Percentiles rank a stretch among this genome's conserved stretches.
Conservation (phyloP, 495 filamentous ascomycete species). For the Aspergillus sclerotiicarbonarius region DNA sequence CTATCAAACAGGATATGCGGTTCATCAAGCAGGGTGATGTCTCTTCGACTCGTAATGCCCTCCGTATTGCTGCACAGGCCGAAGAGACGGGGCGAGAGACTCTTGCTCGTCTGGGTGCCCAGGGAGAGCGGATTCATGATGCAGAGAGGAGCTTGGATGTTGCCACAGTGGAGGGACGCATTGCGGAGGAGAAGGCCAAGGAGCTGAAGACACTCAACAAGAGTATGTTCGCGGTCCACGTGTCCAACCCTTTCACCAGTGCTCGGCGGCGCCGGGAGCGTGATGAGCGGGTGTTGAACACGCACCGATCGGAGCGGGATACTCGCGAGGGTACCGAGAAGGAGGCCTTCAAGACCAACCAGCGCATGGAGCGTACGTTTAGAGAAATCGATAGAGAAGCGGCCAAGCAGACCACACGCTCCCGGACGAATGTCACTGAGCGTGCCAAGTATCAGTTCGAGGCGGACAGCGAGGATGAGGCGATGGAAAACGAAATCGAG, state of each 20-base stretch:
- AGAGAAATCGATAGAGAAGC: conserved; percentile 48
- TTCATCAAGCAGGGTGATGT: conserved; percentile 76
- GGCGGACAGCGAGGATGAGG: conserved; percentile 72
- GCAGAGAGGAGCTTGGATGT: conserved; percentile 73
- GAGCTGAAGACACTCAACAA: conserved; percentile 76
- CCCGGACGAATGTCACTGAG: conserved; percentile 60
- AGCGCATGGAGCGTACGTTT: conserved; percentile 61
- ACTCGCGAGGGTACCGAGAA: conserved; percentile 63
- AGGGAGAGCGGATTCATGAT: conserved; percentile 76
- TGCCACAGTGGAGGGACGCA: conserved; percentile 61
- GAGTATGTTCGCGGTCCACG: conserved; percentile 80
- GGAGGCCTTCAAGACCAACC: conserved; percentile 56
- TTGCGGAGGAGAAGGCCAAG: conserved; percentile 71
- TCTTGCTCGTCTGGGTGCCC: conserved; percentile 65
- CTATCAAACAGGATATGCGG: conserved; percentile 70
- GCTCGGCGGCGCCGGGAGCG: conserved; percentile 54
- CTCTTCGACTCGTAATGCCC: conserved; percentile 65
- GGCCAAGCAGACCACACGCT: conserved; percentile 30
- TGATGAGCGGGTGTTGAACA: conserved; percentile 60
- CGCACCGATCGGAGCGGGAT: conserved; percentile 65
- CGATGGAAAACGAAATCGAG: conserved; percentile 73
- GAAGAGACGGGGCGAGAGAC: conserved; percentile 70
- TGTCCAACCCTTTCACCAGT: conserved; percentile 70
- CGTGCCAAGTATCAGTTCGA: conserved; percentile 76
- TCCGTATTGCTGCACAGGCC: conserved; percentile 63